Evolutionary conservation across 371 early-diverging fungal genomes (phyloP), one percentile per base, ranked within the genome.

Genomic region (Rhizomucor miehei): DNA sequence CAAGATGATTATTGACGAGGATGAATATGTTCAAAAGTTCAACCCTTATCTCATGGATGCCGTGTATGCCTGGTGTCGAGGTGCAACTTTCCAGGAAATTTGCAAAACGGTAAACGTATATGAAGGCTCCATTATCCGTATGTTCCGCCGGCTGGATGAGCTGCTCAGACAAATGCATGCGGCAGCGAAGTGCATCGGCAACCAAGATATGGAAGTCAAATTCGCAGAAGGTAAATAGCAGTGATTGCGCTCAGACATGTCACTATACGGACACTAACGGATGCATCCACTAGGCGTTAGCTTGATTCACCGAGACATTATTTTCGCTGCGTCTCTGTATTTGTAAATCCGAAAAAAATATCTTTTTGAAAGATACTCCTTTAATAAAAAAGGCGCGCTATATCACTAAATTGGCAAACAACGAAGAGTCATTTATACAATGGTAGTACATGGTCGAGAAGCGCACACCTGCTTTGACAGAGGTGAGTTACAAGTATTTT

Each of bases 261-360:
- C n/a, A n/a, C n/a, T n/a, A n/a, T n/a, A n/a, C n/a, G n/a, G n/a
- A n/a, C 29, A 29, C 29, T 29, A 3, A 29, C 29, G 29, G 29
- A 3, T 29, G 29, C 29, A 29, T 16, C 3, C n/a, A n/a, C n/a
- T 57, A 44, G 81, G 86, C 17, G 97, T 97, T 57, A 85, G 77
- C 57, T 86, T 90, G 71, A 95, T 99, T 65, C 99, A 99, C 79
- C 85, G 99, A 67, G 99, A 99, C 63, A 99, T 99, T 75, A 93
- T 99, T 37, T 99, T 99, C 83, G 97, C 99, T 10, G 91, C 91
- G 23, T 94, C 94, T 16, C 82, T 99, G 59, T 99, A 98, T 65
- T 77, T 98, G 59, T 98, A 89, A 76, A 14, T 29, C 24, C 16
- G n/a, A 25, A 20, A 24, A n/a, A n/a, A n/a, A n/a, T n/a, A n/a